Evolutionary conservation across 495 filamentous ascomycete genomes (phyloP).

Genomic region (Wilcoxina mikolae): DNA sequence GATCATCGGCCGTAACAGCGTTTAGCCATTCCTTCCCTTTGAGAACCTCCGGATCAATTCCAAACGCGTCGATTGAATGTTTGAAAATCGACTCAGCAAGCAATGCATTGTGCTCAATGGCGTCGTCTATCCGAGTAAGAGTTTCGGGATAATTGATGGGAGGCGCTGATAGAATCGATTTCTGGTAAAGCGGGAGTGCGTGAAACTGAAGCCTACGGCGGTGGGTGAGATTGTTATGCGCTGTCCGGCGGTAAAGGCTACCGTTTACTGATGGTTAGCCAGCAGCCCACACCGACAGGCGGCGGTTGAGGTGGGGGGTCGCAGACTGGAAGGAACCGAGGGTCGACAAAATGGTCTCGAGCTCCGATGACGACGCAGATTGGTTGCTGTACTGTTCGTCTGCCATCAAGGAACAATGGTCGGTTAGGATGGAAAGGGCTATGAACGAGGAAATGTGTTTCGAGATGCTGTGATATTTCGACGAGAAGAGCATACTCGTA

Average conservation of each 20-base stretch:
- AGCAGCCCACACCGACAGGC: background rate
- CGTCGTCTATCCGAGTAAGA: constrained; percentile 63
- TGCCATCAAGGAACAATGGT: too few relatives aligned
- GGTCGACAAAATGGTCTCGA: background rate
- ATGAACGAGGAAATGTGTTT: too few relatives aligned
- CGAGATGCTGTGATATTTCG: too few relatives aligned
- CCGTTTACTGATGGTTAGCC: background rate
- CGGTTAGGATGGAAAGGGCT: too few relatives aligned
- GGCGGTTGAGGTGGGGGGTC: background rate
- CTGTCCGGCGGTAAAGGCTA: constrained; percentile 50
- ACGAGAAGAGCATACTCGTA: too few relatives aligned
- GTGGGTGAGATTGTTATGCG: constrained; percentile 80
- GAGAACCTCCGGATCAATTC: constrained; percentile 4
- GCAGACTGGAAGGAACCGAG: background rate
- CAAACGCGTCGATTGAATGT: constrained; percentile 40
- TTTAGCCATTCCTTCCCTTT: constrained; percentile 42
- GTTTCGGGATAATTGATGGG: constrained; percentile 71
- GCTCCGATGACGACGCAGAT: background rate
- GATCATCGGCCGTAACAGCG: constrained; percentile 49
- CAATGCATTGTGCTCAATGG: constrained; percentile 77
- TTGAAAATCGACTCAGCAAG: constrained; percentile 62
- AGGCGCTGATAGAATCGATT: constrained; percentile 58
- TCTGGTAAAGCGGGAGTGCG: constrained; percentile 66
- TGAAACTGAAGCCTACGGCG: constrained; percentile 81
- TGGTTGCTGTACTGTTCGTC: too few relatives aligned